Evolutionary conservation across 2,329 filamentous ascomycete genomes (phyloP), one percentile per base, ranked within the genome.

Genomic region (Penicillium sp.): DNA sequence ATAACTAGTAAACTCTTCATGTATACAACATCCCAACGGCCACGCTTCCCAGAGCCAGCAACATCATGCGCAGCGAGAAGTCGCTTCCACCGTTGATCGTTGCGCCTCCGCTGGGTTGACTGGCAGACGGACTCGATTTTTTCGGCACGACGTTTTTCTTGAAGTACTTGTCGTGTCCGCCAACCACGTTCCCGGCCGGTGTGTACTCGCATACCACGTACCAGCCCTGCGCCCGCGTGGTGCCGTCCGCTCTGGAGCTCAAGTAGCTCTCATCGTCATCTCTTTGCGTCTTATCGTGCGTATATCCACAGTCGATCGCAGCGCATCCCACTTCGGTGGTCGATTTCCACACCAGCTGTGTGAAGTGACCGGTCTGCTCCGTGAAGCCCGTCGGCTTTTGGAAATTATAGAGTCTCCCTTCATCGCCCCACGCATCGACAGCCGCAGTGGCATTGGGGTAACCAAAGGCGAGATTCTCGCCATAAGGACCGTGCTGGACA

Each of bases 381-480:
- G 63, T 73, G 62, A 87, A 90, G 0, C 78, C 79, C 0, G 71
- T 74, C 0, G 79, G 79, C 1, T 78, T 65, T 2, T 64, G 57
- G 66, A 81, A 91, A 59, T 86, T 69, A 65, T 89, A 91, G 5
- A 74, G 52, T 0, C 67, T 62, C 10, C 81, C 68, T 70, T 89
- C 85, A 57, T 78, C 59, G 16, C 82, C 88, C 87, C 88, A 91
- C 1, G 79, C 81, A 40, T 82, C 79, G n/a, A 91, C 75, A 44
- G 81, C 78, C 3, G 77, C 74, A 0, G 79, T 79, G 1, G 79
- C 80, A 63, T 86, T 84, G 0, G 74, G 56, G 65, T 84, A 90
- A 4, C 87, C 87, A 4, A 83, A 76, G 7, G 87, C 87, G 3
- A 92, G 78, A 69, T 91, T 92, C 72, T 92, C 88, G 62, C 88